phyloP scores from a whole-genome alignment of 768 basidiomycete species.

The Xerocomellus dryophilus region DNA sequence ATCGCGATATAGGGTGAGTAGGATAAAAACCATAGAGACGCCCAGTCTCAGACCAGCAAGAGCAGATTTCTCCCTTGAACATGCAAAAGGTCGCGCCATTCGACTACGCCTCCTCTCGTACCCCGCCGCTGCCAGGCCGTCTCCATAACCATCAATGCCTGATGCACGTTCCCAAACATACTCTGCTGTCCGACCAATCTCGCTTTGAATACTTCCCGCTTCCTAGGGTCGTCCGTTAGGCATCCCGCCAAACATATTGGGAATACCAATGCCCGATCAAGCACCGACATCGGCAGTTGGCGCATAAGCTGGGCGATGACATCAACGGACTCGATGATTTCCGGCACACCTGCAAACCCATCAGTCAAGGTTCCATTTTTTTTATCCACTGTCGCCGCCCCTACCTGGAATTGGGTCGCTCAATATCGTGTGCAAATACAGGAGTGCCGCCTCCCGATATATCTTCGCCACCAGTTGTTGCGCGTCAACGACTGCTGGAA shows the following conservation, averaged over 20 bases:
- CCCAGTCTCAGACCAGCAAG: slow-evolving; percentile 28
- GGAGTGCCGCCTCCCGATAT: slow-evolving; percentile 61
- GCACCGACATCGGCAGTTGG: slow-evolving; percentile 52
- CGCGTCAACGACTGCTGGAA: slow-evolving; percentile 39
- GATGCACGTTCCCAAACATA: slow-evolving; percentile 57
- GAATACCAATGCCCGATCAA: slow-evolving; percentile 68
- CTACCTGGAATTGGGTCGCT: slow-evolving; percentile 69
- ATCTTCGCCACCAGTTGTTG: slow-evolving; percentile 50
- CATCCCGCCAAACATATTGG: slow-evolving; percentile 73
- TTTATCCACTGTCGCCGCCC: slow-evolving; percentile 20
- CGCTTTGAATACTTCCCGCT: slow-evolving; percentile 56
- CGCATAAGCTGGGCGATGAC: slow-evolving; percentile 51
- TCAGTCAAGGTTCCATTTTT: background rate
- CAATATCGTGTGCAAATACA: slow-evolving; percentile 70
- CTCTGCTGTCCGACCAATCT: slow-evolving; percentile 54
- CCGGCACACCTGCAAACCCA: slow-evolving; percentile 57
- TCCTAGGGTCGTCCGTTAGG: slow-evolving; percentile 62
- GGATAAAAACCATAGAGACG: slow-evolving; percentile 11
- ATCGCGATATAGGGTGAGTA: slow-evolving; percentile 15
- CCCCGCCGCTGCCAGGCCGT: slow-evolving; percentile 68
- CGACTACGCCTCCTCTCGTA: slow-evolving; percentile 47
- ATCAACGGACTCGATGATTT: slow-evolving; percentile 60
- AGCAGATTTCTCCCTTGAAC: slow-evolving; percentile 30
- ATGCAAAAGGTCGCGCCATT: slow-evolving; percentile 55
- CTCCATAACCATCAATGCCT: slow-evolving; percentile 61